These are phyloP conservation scores for Postia placenta DNA, from an alignment of 768 basidiomycete species.

Conservation along the genomic window DNA sequence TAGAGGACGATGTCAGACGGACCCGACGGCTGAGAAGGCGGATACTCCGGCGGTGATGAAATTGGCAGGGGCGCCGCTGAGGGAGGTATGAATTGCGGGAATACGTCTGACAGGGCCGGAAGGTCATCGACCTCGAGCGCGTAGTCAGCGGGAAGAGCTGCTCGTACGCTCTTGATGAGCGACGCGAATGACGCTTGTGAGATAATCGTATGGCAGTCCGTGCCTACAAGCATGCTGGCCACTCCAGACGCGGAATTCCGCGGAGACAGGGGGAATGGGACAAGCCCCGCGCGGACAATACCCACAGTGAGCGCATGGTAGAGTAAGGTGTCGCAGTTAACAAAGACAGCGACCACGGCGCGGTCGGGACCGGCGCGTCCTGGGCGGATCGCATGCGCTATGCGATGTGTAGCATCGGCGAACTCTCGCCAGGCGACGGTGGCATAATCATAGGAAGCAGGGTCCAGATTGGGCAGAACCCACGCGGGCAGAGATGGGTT, in stretches of 20 bases:
- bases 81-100: slow-evolving; percentile 3
- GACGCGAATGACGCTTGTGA: slow-evolving; percentile 3
- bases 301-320: slow-evolving; percentile 5
- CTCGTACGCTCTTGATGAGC: slow-evolving; percentile 3
- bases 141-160: slow-evolving; percentile 2
- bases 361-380: background rate
- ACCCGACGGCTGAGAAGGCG: background rate
- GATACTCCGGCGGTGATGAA: background rate
- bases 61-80: background rate
- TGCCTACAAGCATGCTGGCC: slow-evolving; percentile 11
- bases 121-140: slow-evolving; percentile 8
- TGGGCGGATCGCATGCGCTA: background rate
- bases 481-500: slow-evolving; percentile 5
- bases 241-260: slow-evolving; percentile 19
- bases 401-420: slow-evolving; percentile 3
- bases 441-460: background rate
- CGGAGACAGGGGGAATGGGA: slow-evolving; percentile 19
- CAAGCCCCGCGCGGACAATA: background rate
- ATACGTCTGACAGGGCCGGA: slow-evolving; percentile 7
- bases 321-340: background rate
- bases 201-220: slow-evolving; percentile 9
- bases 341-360: slow-evolving; percentile 2
- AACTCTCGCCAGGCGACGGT: background rate
- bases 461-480: background rate
- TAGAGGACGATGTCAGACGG: slow-evolving; percentile 8